These are phyloP conservation scores for Mycosphaerelloides madeirae DNA, from an alignment of 2,329 filamentous ascomycete genomes.

Conservation along the genomic window DNA sequence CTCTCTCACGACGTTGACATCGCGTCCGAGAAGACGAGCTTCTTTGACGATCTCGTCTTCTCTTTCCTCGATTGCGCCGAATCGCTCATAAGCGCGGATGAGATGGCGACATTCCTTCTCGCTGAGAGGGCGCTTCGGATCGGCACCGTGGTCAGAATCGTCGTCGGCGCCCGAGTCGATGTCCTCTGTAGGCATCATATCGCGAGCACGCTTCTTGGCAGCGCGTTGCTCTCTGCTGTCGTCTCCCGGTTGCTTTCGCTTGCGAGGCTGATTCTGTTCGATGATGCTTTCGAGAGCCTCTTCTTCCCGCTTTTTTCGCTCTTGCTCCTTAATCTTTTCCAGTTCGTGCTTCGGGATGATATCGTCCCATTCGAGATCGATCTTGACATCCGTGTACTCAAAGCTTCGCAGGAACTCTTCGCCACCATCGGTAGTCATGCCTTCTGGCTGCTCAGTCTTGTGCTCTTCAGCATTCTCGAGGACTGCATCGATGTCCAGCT, in stretches of 20 bases:
- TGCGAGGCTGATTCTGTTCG: slow-evolving; percentile 78
- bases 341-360: slow-evolving; percentile 95
- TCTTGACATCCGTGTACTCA: slow-evolving; percentile 96
- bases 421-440: slow-evolving; percentile 90
- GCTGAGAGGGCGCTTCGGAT: slow-evolving; percentile 83
- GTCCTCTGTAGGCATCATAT: slow-evolving; percentile 53
- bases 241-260: slow-evolving; percentile 61
- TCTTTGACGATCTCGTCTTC: slow-evolving; percentile 82
- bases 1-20: slow-evolving; percentile 70
- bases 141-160: slow-evolving; percentile 53
- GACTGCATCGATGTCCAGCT: slow-evolving; percentile 95
- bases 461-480: slow-evolving; percentile 96
- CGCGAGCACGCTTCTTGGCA: slow-evolving; percentile 63
- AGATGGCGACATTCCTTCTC: slow-evolving; percentile 93
- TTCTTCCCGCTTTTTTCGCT: slow-evolving; percentile 77
- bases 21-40: slow-evolving; percentile 76
- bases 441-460: slow-evolving; percentile 90
- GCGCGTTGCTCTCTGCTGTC: slow-evolving; percentile 61
- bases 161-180: slow-evolving; percentile 54
- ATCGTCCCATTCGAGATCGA: slow-evolving; percentile 94
- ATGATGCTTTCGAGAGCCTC: slow-evolving; percentile 76
- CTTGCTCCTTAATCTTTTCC: slow-evolving; percentile 81
- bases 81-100: slow-evolving; percentile 84
- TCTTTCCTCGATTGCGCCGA: slow-evolving; percentile 83
- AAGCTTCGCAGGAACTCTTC: slow-evolving; percentile 88